Evolutionary conservation across 768 basidiomycete species (phyloP).

Genomic region (Pleurotus sapidus): DNA sequence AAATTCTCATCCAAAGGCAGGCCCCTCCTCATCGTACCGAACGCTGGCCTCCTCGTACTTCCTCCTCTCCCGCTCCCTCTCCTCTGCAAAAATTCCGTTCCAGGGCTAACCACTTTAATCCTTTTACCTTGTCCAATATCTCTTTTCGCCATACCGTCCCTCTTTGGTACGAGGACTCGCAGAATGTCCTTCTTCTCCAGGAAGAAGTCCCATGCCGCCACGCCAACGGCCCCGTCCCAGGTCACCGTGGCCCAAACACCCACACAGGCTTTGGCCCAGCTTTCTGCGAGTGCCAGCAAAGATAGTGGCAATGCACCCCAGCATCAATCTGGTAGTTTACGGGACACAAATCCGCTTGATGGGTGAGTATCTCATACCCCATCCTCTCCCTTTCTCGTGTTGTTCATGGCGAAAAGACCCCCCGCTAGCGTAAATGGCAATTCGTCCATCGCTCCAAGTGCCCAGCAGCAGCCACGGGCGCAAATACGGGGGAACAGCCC

Average conservation of each 20-base stretch:
- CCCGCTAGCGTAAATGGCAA: not conserved
- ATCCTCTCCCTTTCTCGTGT: not conserved
- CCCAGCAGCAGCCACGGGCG: constrained; percentile 31
- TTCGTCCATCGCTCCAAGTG: constrained; percentile 12
- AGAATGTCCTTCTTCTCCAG: constrained; percentile 95
- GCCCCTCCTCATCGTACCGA: constrained; percentile 1
- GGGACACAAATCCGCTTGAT: constrained; percentile 22
- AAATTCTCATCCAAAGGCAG: not conserved
- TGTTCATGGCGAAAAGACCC: not conserved
- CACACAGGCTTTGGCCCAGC: constrained; percentile 65
- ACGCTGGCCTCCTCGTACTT: constrained; percentile 1
- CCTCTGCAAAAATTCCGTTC: not conserved
- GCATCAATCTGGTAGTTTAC: constrained; percentile 17
- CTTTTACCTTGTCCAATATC: constrained; percentile 9
- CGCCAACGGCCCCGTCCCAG: constrained; percentile 35
- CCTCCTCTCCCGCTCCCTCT: not conserved
- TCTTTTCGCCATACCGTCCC: constrained; percentile 54
- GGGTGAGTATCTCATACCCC: constrained; percentile 25
- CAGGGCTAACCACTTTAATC: not conserved
- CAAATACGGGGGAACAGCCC: constrained; percentile 32
- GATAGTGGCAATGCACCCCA: constrained; percentile 16
- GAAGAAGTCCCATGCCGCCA: constrained; percentile 69
- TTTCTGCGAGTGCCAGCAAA: constrained; percentile 27
- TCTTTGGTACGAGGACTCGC: constrained; percentile 55
- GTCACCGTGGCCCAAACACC: constrained; percentile 64